Evolutionary conservation across 805 yeast species (phyloP), one percentile per base, ranked within the genome.

Genomic region (Maudiozyma pseudohumilis): DNA sequence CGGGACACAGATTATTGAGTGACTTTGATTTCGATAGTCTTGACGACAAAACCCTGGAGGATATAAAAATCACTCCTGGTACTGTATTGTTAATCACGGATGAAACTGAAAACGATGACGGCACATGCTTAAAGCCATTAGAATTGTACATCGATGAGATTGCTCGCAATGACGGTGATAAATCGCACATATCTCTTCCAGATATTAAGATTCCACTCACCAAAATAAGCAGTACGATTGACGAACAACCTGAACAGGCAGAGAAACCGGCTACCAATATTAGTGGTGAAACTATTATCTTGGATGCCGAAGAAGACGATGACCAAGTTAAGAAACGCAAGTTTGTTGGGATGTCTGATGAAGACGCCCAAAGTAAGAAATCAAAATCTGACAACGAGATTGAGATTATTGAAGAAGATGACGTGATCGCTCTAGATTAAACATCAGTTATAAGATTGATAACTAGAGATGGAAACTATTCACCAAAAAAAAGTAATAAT

Each of bases 11-110:
- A 46, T 66, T 92, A 42, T 55, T 92, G 7, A 85, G 84, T 48
- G 98, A 92, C 60, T 69, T 69, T 40, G 98, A 89, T 52, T 87
- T 84, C 56, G 95, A 85, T 35, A 97, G 88, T 51, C 79, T 89
- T 50, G 49, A 67, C 10, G 64, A 61, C 0, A 65, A 63, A 24
- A 55, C 66, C 0, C 60, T 92, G 13, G 40, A 44, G 1, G 73
- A 71, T 1, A 56, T 80, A 12, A 80, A 81, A 8, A 62, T 87
- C 21, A 48, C 45, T 5, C 60, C 65, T 35, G 92, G 89, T n/a
- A 70, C 76, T 16, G 65, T 79, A 16, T 28, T 92, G 12, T 70
- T 80, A 2, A 68, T 92, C 13, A 75, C 80, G 33, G 98, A 92
- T 59, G 95, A 89, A 38, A 79, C 76, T 29, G 95, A 83, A 44